Conservation (phyloP, 805 yeast species). For the Yarrowia yakushimensis region DNA sequence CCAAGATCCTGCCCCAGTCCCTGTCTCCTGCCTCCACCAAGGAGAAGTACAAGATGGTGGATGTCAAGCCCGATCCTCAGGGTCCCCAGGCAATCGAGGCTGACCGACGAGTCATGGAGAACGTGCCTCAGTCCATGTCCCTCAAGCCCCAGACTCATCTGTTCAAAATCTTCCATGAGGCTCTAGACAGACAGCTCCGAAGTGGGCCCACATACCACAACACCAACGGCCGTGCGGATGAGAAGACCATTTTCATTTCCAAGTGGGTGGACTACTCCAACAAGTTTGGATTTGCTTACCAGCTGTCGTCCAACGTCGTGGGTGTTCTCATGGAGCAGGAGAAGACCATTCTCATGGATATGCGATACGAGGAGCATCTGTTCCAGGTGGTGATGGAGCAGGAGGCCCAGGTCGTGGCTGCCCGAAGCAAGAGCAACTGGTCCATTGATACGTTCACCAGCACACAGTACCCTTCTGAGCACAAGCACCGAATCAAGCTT, state of each 20-base stretch:
- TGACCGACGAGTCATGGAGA: conserved; percentile 11
- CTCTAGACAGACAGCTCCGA: neutral
- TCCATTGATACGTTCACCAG: neutral
- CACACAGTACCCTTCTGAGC: conserved; percentile 28
- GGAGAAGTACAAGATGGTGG: conserved; percentile 62
- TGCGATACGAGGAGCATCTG: conserved; percentile 31
- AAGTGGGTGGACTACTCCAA: conserved; percentile 98
- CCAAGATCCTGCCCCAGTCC: conserved; percentile 73
- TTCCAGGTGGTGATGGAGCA: conserved; percentile 40
- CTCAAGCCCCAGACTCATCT: conserved; percentile 5
- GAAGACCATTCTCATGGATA: conserved; percentile 69
- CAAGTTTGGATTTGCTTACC: conserved; percentile 93
- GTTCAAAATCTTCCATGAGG: neutral
- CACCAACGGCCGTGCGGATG: neutral
- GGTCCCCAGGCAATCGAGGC: neutral
- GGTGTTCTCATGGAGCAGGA: conserved; percentile 89
- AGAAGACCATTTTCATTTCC: conserved; percentile 51
- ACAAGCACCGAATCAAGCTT: conserved; percentile 62
- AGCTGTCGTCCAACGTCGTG: conserved; percentile 80
- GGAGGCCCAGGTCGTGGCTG: conserved; percentile 39
- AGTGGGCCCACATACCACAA: neutral
- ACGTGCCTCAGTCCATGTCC: conserved; percentile 1
- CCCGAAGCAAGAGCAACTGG: conserved; percentile 14
- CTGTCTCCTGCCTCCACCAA: conserved; percentile 91
- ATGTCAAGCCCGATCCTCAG: conserved; percentile 28